A percentile compares a stretch with the other conserved stretches of the same genome.
These are phyloP conservation scores for Fusarium sambucinum DNA, from an alignment of 2,329 filamentous ascomycete species.

Conservation along the genomic window DNA sequence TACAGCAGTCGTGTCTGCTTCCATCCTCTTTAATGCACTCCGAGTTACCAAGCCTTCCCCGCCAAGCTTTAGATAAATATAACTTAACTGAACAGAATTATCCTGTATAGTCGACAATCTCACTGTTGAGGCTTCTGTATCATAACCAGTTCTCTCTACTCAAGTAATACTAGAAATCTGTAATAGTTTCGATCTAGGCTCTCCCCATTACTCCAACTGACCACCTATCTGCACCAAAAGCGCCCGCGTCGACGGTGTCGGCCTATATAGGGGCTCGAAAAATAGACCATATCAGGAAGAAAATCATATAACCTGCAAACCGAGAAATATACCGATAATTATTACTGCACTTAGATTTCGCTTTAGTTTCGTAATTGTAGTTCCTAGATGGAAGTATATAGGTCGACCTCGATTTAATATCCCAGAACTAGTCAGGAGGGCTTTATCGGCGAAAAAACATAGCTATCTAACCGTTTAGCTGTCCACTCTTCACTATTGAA, in stretches of 20 bases:
- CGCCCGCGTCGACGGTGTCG: conserved; percentile 19
- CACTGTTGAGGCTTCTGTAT: neutral
- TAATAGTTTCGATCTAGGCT: neutral
- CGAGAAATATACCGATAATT: conserved; percentile 7
- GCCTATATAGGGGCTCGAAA: conserved; percentile 25
- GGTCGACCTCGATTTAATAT: neutral
- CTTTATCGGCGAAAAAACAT: conserved; percentile 37
- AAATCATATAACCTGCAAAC: conserved; percentile 15
- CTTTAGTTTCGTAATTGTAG: conserved; percentile 12
- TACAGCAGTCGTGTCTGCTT: neutral
- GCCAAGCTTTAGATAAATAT: neutral
- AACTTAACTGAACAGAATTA: neutral
- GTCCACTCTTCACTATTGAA: neutral
- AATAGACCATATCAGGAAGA: conserved; percentile 11
- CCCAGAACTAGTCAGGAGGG: neutral
- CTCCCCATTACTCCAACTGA: conserved; percentile 20
- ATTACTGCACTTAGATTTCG: neutral
- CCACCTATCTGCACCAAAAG: conserved; percentile 11
- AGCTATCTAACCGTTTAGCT: conserved; percentile 9
- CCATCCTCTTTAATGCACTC: neutral
- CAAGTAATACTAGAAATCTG: conserved; percentile 3
- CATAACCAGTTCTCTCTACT: neutral
- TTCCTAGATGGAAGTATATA: conserved; percentile 1
- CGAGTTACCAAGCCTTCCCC: conserved; percentile 2
- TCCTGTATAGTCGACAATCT: neutral